phyloP scores from a whole-genome alignment of 2,329 filamentous ascomycete genomes.

The Paecilomyces formosus region DNA sequence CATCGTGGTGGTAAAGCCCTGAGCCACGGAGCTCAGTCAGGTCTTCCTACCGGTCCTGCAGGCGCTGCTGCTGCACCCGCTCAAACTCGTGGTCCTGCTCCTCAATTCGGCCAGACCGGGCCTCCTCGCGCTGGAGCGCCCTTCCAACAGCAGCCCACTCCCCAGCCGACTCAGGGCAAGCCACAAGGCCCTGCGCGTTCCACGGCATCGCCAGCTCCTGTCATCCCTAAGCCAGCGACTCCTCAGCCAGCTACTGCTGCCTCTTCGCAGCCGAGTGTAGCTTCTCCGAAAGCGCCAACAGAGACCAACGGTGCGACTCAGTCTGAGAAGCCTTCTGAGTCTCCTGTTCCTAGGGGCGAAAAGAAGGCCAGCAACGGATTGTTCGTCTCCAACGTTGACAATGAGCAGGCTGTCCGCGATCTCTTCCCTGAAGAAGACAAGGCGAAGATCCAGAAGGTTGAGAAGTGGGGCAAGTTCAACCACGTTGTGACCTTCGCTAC shows the following conservation, averaged over 20 bases:
- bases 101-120: slow-evolving; percentile 36
- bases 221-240: slow-evolving; percentile 33
- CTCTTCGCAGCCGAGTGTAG: slow-evolving; percentile 33
- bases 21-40: slow-evolving; percentile 19
- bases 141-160: slow-evolving; percentile 23
- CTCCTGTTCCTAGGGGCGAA: slow-evolving; percentile 51
- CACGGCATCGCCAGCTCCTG: slow-evolving; percentile 33
- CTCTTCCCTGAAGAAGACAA: slow-evolving; percentile 79
- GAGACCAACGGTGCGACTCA: slow-evolving; percentile 46
- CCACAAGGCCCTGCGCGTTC: slow-evolving; percentile 22
- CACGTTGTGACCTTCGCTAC: slow-evolving; percentile 79
- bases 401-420: slow-evolving; percentile 72
- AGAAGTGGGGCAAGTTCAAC: slow-evolving; percentile 61
- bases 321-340: slow-evolving; percentile 33
- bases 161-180: slow-evolving; percentile 22
- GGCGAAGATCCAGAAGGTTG: slow-evolving; percentile 68
- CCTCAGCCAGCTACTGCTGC: slow-evolving; percentile 29
- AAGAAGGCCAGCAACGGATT: slow-evolving; percentile 70
- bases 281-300: slow-evolving; percentile 40
- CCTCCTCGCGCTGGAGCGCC: slow-evolving; percentile 20
- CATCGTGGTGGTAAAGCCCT: slow-evolving; percentile 81
- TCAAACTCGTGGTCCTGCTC: slow-evolving; percentile 25
- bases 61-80: slow-evolving; percentile 28
- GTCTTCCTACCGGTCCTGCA: slow-evolving; percentile 16
- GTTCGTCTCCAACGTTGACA: slow-evolving; percentile 81